Percentiles rank a stretch among this genome's conserved stretches.
Conservation (phyloP, 2,329 filamentous ascomycete genomes). For the Cytospora schulzeri region DNA sequence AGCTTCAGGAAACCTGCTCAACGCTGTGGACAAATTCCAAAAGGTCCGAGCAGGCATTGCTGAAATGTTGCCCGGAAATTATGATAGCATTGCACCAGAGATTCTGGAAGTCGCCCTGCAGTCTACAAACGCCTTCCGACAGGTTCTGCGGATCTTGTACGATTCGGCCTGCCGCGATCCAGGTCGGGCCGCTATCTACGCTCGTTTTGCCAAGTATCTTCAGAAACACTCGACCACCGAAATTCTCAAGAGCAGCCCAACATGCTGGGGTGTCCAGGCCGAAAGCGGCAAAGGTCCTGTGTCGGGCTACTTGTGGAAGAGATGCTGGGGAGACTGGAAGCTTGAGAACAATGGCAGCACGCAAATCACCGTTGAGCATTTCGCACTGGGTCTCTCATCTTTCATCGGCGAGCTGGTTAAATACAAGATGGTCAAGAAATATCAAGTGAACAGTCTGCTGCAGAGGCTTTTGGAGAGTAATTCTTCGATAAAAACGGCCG, state of each 20-base stretch:
- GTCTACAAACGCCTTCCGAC: neutral
- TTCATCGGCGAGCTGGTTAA: slow-evolving; percentile 12
- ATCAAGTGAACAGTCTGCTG: neutral
- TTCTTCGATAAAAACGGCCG: neutral
- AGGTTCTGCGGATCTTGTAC: neutral
- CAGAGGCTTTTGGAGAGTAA: neutral
- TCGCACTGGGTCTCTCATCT: slow-evolving; percentile 6
- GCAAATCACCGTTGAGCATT: neutral
- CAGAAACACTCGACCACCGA: neutral
- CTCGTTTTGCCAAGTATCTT: neutral
- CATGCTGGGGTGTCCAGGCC: neutral
- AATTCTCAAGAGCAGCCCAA: neutral
- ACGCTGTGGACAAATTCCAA: neutral
- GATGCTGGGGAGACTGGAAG: neutral
- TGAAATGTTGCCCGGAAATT: neutral
- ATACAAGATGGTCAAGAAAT: neutral
- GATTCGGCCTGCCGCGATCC: neutral
- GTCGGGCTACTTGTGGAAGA: neutral
- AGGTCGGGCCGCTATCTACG: neutral
- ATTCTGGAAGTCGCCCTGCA: neutral
- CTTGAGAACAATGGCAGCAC: neutral
- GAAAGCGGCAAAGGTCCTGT: neutral
- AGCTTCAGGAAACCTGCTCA: neutral
- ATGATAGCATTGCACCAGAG: neutral
- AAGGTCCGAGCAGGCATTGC: neutral